Percentiles rank a stretch among this genome's conserved stretches.
These are phyloP conservation scores for Verbena officinalis DNA, from an alignment of 257 asterid species.

Conservation along the genomic window DNA sequence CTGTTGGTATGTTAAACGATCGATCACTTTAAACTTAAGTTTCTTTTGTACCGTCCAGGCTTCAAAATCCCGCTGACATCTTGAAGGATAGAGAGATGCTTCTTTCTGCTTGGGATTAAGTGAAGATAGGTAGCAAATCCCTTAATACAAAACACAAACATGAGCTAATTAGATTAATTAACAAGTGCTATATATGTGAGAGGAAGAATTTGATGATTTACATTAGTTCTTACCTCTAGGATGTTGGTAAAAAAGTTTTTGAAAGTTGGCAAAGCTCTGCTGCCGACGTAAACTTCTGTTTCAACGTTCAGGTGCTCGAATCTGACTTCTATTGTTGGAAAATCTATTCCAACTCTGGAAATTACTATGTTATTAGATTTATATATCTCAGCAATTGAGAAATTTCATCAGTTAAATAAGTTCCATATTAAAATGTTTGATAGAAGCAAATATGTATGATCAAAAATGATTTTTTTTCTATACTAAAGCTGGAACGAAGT, in stretches of 20 bases:
- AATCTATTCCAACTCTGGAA: constrained; percentile 33
- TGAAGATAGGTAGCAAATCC: constrained; percentile 43
- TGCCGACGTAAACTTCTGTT: constrained; percentile 32
- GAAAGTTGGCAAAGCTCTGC: constrained; percentile 36
- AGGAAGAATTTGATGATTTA: neutral
- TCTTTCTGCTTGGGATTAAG: constrained; percentile 47
- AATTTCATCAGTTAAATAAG: no score
- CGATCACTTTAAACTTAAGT: no score
- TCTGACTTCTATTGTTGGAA: constrained; percentile 38
- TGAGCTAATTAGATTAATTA: neutral
- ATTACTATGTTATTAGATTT: neutral
- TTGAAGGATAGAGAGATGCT: constrained; percentile 43
- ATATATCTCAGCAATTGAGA: no score
- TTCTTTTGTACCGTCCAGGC: constrained; percentile 45
- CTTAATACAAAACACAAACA: constrained; percentile 26
- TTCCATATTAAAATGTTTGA: no score
- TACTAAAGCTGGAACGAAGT: no score
- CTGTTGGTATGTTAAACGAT: no score
- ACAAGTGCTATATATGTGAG: no score
- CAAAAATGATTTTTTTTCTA: no score
- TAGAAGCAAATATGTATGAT: no score
- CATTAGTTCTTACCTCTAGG: constrained; percentile 37
- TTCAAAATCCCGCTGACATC: constrained; percentile 59
- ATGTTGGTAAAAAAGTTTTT: constrained; percentile 38
- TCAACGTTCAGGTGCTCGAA: constrained; percentile 34